Evolutionary conservation across 176 grass and related monocot species (phyloP).

Genomic region (Eragrostis curvula): DNA sequence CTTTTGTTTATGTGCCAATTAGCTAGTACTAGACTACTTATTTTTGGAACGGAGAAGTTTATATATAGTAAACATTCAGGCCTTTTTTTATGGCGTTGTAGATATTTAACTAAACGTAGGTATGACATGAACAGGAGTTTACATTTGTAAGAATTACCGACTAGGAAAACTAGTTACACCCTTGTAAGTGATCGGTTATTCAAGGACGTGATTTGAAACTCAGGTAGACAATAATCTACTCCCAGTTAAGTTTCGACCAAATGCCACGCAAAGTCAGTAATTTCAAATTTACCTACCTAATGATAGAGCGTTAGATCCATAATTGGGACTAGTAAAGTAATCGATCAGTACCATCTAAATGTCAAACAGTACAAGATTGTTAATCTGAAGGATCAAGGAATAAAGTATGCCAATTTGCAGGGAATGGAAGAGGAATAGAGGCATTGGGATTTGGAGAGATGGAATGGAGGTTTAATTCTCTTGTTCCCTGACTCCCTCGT

Average conservation of each 20-base stretch:
- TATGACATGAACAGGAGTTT: too few species aligned
- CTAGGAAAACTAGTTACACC: neutral
- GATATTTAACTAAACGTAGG: too few species aligned
- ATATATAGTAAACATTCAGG: neutral
- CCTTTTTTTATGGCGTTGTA: neutral
- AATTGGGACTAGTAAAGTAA: constrained; percentile 58
- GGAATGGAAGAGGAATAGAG: constrained; percentile 85
- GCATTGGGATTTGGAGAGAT: constrained; percentile 64
- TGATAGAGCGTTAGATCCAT: constrained; percentile 33
- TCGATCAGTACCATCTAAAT: constrained; percentile 10
- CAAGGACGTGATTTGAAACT: neutral
- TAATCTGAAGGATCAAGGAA: constrained; percentile 22
- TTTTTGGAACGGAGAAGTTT: neutral
- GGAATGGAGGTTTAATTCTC: constrained; percentile 70
- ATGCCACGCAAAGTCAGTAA: constrained; percentile 50
- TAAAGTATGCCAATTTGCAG: constrained; percentile 41
- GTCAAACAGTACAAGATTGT: constrained; percentile 34
- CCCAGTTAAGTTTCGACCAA: constrained; percentile 31
- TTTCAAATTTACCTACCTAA: constrained; percentile 44
- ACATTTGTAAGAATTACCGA: neutral
- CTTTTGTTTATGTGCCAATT: neutral
- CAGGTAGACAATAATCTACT: neutral
- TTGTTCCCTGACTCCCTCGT: constrained; percentile 61
- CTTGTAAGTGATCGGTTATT: neutral
- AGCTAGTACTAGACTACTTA: neutral